A percentile compares a stretch with the other conserved stretches of the same genome.
These are phyloP conservation scores for Erysimum cheiri DNA, from an alignment of 441 rosid species.

Conservation along the genomic window DNA sequence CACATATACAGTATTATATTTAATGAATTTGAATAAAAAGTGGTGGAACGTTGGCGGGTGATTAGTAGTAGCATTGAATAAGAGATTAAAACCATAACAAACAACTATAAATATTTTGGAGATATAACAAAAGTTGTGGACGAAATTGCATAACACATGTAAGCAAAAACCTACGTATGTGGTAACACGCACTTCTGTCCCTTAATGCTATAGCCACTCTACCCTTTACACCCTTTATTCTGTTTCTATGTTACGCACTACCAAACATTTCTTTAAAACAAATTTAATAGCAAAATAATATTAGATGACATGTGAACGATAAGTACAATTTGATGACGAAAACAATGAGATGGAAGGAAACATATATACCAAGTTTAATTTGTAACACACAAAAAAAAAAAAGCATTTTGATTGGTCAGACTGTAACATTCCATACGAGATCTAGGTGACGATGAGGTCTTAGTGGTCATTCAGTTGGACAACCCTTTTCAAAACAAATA, in stretches of 20 bases:
- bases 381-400: background rate
- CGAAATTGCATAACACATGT: constrained; percentile 2
- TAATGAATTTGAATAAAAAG: background rate
- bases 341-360: background rate
- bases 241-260: background rate
- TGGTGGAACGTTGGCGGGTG: constrained; percentile 23
- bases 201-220: constrained; percentile 1
- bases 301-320: background rate
- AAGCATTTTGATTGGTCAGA: background rate
- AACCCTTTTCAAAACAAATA: too few species aligned
- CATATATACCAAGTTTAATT: background rate
- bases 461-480: too few species aligned
- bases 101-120: background rate
- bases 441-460: background rate
- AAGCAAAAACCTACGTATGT: background rate
- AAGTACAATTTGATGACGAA: constrained; percentile 1
- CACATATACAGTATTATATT: background rate
- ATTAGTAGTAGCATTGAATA: constrained; percentile 19
- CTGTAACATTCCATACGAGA: background rate
- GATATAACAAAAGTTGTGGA: constrained; percentile 15
- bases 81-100: constrained; percentile 15
- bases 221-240: background rate
- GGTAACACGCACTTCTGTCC: constrained; percentile 1
- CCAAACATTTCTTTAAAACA: background rate
- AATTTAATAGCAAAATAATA: background rate